These are phyloP conservation scores for Fistulinella cinereoalba DNA, from an alignment of 1,284 basidiomycete species.

Conservation along the genomic window DNA sequence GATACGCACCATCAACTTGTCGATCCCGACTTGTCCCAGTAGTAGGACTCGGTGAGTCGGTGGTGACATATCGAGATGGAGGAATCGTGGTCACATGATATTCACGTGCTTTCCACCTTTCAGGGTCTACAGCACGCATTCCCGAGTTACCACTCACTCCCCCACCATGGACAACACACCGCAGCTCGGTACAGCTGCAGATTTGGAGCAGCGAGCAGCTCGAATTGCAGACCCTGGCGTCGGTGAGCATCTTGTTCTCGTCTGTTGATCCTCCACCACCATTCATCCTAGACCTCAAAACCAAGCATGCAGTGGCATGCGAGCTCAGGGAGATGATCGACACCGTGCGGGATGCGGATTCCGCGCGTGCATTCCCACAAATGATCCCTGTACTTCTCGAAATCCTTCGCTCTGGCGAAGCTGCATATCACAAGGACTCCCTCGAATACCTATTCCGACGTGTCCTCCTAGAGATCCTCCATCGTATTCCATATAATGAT, in stretches of 20 bases:
- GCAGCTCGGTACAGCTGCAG: conserved; percentile 49
- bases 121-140: too few relatives aligned
- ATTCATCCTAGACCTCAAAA: conserved; percentile 55
- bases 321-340: conserved; percentile 90
- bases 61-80: too few relatives aligned
- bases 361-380: conserved; percentile 65
- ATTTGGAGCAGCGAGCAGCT: conserved; percentile 67
- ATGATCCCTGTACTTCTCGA: conserved; percentile 81
- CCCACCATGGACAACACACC: conserved; percentile 43
- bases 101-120: conserved; percentile 31
- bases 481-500: conserved; percentile 85
- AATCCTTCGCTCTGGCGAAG: conserved; percentile 74
- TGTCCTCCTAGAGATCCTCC: conserved; percentile 82
- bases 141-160: conserved; percentile 5
- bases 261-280: conserved; percentile 1
- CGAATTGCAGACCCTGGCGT: conserved; percentile 71
- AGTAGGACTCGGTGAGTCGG: too few relatives aligned
- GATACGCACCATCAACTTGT: too few relatives aligned
- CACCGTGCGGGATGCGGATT: conserved; percentile 78
- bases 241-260: conserved; percentile 40
- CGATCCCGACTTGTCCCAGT: too few relatives aligned
- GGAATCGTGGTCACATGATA: conserved; percentile 21
- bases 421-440: conserved; percentile 75
- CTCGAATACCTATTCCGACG: conserved; percentile 86
- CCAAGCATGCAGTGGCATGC: conserved; percentile 66